Evolutionary conservation across 2,329 filamentous ascomycete species (phyloP).

Genomic region (Pezicula neosporulosa): DNA sequence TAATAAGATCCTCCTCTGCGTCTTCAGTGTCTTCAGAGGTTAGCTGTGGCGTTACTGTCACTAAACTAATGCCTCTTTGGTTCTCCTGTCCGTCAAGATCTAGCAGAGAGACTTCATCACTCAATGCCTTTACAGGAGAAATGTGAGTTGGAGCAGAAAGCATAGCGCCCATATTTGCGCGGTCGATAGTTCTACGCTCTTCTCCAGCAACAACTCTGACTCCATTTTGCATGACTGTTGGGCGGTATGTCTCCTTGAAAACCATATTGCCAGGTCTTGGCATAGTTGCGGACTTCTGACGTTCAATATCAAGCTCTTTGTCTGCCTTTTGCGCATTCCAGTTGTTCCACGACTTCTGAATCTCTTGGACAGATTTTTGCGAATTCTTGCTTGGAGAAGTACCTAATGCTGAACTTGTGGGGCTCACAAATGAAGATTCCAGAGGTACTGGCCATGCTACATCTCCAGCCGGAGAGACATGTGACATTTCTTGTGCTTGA

Average conservation of each 20-base stretch:
- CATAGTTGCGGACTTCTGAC: background rate
- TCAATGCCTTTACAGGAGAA: no score
- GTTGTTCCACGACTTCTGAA: background rate
- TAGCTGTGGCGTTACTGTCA: no score
- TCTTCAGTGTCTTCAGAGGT: no score
- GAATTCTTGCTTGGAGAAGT: background rate
- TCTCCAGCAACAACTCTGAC: background rate
- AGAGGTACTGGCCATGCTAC: no score
- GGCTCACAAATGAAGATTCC: background rate
- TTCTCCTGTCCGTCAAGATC: no score
- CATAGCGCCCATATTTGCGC: no score
- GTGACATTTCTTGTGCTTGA: background rate
- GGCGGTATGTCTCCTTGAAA: slow-evolving; percentile 5
- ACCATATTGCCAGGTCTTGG: background rate
- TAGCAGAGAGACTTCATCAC: no score
- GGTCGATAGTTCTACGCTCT: background rate
- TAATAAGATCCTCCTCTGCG: no score
- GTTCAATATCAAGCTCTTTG: background rate
- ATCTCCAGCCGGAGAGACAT: background rate
- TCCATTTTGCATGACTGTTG: background rate
- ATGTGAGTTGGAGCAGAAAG: no score
- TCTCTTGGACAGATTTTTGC: background rate
- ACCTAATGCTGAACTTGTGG: background rate
- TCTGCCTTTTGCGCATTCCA: slow-evolving; percentile 12
- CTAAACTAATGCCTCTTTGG: no score